Conservation (phyloP, 1,284 basidiomycete genomes). For the Ganoderma resinaceum region DNA sequence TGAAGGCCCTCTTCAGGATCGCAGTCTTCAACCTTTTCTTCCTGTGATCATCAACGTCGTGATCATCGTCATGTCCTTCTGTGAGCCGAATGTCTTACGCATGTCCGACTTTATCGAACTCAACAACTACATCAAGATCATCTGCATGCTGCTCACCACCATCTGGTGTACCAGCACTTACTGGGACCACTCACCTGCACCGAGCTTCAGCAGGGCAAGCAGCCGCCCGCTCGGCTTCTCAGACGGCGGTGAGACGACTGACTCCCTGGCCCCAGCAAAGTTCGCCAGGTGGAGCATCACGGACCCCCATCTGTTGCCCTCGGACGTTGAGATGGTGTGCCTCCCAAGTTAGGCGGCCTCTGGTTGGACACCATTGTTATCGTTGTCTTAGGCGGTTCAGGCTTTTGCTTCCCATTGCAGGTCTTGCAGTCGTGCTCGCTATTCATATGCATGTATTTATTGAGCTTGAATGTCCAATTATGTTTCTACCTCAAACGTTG, state of each 20-base stretch:
- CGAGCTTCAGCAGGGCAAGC: neutral
- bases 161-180: neutral
- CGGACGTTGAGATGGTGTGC: neutral
- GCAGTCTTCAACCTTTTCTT: slow-evolving; percentile 40
- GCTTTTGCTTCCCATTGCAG: too few relatives aligned
- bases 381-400: neutral
- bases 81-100: slow-evolving; percentile 14
- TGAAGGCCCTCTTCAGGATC: slow-evolving; percentile 39
- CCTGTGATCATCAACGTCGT: slow-evolving; percentile 38
- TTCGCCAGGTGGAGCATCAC: neutral
- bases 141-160: slow-evolving; percentile 29
- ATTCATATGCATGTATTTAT: neutral
- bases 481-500: too few relatives aligned
- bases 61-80: slow-evolving; percentile 29
- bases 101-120: slow-evolving; percentile 23
- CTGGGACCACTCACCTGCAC: neutral
- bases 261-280: neutral
- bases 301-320: neutral
- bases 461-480: neutral
- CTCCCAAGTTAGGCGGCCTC: neutral
- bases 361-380: neutral
- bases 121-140: slow-evolving; percentile 31
- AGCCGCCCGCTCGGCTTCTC: neutral
- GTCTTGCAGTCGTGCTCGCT: neutral
- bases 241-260: neutral